These are phyloP conservation scores for Mycena indigotica DNA, from an alignment of 768 basidiomycete species.

Conservation along the genomic window DNA sequence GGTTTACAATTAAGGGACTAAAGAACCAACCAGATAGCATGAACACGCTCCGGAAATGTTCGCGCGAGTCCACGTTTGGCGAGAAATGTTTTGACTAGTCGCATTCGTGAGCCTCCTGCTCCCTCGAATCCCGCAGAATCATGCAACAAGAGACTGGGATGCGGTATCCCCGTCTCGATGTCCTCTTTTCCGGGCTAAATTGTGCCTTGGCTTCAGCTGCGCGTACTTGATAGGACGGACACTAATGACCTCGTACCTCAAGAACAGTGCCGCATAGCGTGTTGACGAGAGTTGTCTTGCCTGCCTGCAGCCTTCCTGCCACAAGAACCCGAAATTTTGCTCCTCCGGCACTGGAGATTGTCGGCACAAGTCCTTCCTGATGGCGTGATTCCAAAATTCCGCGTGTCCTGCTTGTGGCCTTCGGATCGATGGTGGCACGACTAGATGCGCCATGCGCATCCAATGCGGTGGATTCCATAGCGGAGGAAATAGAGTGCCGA, in stretches of 20 bases:
- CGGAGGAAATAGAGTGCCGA: too few species aligned
- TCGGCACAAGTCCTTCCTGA: not conserved
- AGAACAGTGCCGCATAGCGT: not conserved
- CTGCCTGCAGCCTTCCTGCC: not conserved
- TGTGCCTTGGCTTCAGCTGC: too few species aligned
- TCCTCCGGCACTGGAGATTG: not conserved
- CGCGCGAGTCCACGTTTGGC: not conserved
- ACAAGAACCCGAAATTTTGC: not conserved
- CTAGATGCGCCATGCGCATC: too few species aligned
- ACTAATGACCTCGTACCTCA: not conserved
- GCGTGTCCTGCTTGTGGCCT: too few species aligned
- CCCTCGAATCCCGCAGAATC: not conserved
- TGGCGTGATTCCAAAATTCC: not conserved
- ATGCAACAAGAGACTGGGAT: not conserved
- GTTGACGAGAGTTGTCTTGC: not conserved
- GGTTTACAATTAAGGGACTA: not conserved
- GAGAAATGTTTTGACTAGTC: not conserved
- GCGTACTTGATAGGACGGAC: not conserved
- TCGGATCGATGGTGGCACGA: too few species aligned
- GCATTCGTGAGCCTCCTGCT: not conserved
- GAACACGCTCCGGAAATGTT: not conserved
- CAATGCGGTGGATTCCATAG: too few species aligned
- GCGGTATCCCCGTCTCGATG: not conserved
- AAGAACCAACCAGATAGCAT: not conserved
- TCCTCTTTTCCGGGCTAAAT: not conserved